Conservation (phyloP, 129 eudicot species). For the Tagetes patula region DNA sequence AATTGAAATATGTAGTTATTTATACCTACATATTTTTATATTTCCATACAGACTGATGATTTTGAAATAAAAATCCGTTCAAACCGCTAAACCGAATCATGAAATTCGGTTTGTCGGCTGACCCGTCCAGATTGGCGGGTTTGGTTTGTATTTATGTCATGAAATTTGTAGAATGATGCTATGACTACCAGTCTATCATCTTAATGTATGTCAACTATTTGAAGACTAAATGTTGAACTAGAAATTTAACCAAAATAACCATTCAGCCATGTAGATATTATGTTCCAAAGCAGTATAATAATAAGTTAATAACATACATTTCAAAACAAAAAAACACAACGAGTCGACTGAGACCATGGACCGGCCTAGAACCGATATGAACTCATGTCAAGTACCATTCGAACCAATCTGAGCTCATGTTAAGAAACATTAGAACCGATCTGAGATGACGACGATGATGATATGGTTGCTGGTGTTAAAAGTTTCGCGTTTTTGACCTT, state of each 20-base stretch:
- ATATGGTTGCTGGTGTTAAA: slow-evolving; percentile 52
- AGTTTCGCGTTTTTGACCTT: slow-evolving; percentile 78
- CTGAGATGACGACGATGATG: slow-evolving; percentile 31
- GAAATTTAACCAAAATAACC: background rate
- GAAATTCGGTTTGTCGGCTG: background rate
- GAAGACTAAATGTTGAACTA: background rate
- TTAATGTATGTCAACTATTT: background rate
- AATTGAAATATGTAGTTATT: background rate
- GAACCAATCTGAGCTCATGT: background rate
- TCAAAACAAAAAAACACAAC: background rate
- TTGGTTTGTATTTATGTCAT: background rate
- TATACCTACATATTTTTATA: background rate
- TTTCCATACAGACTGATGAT: background rate
- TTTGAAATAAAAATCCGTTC: background rate
- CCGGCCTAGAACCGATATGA: background rate
- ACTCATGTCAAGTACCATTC: background rate
- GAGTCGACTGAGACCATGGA: background rate
- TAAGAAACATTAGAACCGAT: background rate
- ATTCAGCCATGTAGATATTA: background rate
- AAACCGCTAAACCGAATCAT: background rate
- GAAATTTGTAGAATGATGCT: background rate
- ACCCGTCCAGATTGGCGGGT: background rate
- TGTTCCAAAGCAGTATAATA: slow-evolving; percentile 3
- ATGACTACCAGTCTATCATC: background rate
- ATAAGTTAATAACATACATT: slow-evolving; percentile 1